Evolutionary conservation across 345 rosid genomes (phyloP).

Genomic region (Eucalyptus cloeziana): DNA sequence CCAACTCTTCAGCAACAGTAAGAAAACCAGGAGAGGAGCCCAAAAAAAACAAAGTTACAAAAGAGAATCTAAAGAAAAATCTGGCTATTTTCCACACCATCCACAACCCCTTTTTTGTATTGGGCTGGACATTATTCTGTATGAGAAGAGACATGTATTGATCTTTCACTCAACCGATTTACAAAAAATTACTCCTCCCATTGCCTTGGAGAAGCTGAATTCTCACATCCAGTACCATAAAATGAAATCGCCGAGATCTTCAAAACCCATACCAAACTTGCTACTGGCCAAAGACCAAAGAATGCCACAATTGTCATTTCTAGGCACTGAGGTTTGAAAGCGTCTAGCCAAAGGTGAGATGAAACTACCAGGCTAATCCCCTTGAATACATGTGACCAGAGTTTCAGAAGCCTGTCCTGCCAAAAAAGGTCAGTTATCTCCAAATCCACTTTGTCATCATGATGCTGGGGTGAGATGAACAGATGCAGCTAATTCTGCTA

Average conservation of each 20-base stretch:
- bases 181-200: background rate
- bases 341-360: background rate
- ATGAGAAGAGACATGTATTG: background rate
- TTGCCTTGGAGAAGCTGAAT: background rate
- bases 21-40: background rate
- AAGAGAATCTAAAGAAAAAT: background rate
- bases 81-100: background rate
- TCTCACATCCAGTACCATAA: background rate
- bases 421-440: background rate
- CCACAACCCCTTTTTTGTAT: background rate
- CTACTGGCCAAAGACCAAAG: background rate
- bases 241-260: background rate
- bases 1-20: background rate
- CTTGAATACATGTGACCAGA: background rate
- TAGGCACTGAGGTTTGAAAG: background rate
- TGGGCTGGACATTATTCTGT: background rate
- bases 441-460: background rate
- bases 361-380: background rate
- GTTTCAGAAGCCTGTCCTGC: background rate
- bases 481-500: conserved; percentile 48
- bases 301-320: background rate
- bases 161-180: background rate
- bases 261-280: background rate
- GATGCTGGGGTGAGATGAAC: conserved; percentile 8
- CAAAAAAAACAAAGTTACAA: background rate